Percentiles rank a stretch among this genome's conserved stretches.
Evolutionary conservation across 1,139 yeast species (phyloP).

Genomic region (Blastobotrys niveus): DNA sequence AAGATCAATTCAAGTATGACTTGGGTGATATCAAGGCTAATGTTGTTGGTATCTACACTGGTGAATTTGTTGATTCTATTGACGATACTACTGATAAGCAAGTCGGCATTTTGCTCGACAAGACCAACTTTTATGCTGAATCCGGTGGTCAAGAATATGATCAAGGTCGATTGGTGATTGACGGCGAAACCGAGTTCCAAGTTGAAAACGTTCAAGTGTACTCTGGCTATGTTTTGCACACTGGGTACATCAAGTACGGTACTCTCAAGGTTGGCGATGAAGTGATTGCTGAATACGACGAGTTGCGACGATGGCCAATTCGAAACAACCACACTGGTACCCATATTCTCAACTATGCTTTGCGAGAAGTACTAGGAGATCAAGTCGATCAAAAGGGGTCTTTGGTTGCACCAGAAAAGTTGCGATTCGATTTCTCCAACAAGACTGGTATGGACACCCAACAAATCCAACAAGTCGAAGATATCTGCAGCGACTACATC

Average conservation of each 20-base stretch:
- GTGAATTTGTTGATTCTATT: constrained; percentile 50
- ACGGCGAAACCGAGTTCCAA: constrained; percentile 78
- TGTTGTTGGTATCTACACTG: constrained; percentile 68
- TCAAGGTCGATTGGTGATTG: constrained; percentile 86
- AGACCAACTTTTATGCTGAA: constrained; percentile 94
- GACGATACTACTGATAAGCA: constrained; percentile 42
- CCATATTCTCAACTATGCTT: constrained; percentile 83
- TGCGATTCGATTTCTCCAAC: constrained; percentile 93
- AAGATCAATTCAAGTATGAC: constrained; percentile 63
- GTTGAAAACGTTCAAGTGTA: constrained; percentile 89
- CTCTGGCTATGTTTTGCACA: constrained; percentile 93
- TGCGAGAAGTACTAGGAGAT: constrained; percentile 80
- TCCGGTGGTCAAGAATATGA: constrained; percentile 99
- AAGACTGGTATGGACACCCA: constrained; percentile 66
- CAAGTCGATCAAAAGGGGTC: constrained; percentile 95
- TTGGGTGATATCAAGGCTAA: constrained; percentile 33
- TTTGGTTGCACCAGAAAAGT: constrained; percentile 87
- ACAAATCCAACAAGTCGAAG: constrained; percentile 72
- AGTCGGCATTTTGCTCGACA: constrained; percentile 76
- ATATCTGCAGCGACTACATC: constrained; percentile 65
- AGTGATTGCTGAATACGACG: constrained; percentile 85
- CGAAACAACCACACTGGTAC: constrained; percentile 99
- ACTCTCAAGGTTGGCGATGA: constrained; percentile 56
- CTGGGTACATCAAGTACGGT: constrained; percentile 82
- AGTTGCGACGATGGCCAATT: constrained; percentile 91